Evolutionary conservation across 768 basidiomycete genomes (phyloP).

Genomic region (Dentipellis fragilis): DNA sequence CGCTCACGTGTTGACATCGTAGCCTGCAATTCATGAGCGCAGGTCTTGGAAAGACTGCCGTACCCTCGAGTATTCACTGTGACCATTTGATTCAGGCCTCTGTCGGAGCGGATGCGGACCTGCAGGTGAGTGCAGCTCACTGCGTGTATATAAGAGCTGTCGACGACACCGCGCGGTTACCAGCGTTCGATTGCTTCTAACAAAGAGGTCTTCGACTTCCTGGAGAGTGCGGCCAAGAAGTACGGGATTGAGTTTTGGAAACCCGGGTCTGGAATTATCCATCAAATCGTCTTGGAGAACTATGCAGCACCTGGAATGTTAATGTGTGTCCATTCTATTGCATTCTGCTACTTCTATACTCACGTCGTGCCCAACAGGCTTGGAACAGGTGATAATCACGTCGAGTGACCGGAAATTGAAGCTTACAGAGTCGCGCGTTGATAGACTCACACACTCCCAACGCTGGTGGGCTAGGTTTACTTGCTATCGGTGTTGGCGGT

Average conservation of each 20-base stretch:
- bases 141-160: background rate
- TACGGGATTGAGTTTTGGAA: conserved; percentile 98
- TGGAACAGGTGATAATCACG: conserved; percentile 54
- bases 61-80: conserved; percentile 91
- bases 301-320: conserved; percentile 94
- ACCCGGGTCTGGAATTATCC: conserved; percentile 91
- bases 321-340: conserved; percentile 42
- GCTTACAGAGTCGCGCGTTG: background rate
- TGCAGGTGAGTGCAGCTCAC: conserved; percentile 43
- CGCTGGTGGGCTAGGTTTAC: conserved; percentile 90
- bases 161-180: background rate
- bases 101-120: conserved; percentile 79
- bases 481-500: conserved; percentile 98
- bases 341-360: conserved; percentile 5
- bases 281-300: conserved; percentile 97
- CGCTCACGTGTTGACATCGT: conserved; percentile 4
- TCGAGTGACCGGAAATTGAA: background rate
- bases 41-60: conserved; percentile 72
- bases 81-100: conserved; percentile 95
- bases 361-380: conserved; percentile 37
- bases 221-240: conserved; percentile 83
- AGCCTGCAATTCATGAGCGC: conserved; percentile 98
- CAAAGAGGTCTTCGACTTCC: conserved; percentile 95
- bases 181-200: conserved; percentile 82
- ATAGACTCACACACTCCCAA: conserved; percentile 97